These are phyloP conservation scores for Penicillium roqueforti DNA, from an alignment of 495 filamentous ascomycete genomes.

Conservation along the genomic window DNA sequence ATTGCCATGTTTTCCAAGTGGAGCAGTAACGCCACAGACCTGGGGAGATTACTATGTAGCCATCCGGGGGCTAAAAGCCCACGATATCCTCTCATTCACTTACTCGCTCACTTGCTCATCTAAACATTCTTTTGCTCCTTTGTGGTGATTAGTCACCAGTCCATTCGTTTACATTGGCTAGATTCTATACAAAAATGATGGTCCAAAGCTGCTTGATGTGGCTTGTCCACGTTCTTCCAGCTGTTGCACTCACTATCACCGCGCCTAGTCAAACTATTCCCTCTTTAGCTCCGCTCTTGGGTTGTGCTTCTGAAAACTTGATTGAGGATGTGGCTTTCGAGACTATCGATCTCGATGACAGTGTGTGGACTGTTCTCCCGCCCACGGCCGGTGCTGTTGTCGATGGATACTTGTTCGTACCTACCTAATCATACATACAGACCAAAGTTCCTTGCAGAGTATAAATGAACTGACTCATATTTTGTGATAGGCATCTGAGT, in stretches of 20 bases:
- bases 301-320: neutral
- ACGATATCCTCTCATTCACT: neutral
- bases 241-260: conserved; percentile 4
- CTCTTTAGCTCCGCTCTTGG: neutral
- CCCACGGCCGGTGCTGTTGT: neutral
- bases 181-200: neutral
- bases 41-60: neutral
- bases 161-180: conserved; percentile 2
- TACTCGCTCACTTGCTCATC: neutral
- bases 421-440: neutral
- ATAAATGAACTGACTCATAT: neutral
- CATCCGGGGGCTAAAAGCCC: neutral
- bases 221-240: conserved; percentile 2
- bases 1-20: conserved; percentile 6
- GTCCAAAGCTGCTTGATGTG: neutral
- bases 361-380: neutral
- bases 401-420: conserved; percentile 1
- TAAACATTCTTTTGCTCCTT: neutral
- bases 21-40: conserved; percentile 2
- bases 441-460: neutral
- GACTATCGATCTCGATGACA: neutral
- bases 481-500: neutral
- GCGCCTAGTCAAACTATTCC: neutral
- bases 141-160: conserved; percentile 6
- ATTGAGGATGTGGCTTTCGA: neutral